A percentile compares a stretch with the other conserved stretches of the same genome.
phyloP scores from a whole-genome alignment of 2,329 filamentous ascomycete species.

The Fusarium clavum region DNA sequence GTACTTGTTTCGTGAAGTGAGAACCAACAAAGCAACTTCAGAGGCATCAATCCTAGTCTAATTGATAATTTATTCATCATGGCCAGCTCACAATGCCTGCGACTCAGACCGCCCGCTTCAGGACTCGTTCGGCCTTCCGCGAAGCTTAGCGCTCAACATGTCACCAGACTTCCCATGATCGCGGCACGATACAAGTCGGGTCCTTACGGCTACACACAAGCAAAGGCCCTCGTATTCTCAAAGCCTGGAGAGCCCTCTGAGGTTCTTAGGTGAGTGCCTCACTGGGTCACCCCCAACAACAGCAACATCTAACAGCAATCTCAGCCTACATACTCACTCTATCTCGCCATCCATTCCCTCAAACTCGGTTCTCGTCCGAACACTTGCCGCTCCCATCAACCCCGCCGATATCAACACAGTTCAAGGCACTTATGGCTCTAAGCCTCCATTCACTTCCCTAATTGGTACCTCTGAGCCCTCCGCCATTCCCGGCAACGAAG shows the following conservation, averaged over 20 bases:
- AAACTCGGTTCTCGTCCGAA: conserved; percentile 78
- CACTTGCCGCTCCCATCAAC: conserved; percentile 93
- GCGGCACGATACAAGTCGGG: conserved; percentile 65
- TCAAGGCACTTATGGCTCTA: conserved; percentile 93
- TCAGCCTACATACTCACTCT: conserved; percentile 77
- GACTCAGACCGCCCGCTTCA: conserved; percentile 38
- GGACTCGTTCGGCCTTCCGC: conserved; percentile 39
- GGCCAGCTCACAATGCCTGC: conserved; percentile 42
- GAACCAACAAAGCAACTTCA: conserved; percentile 1
- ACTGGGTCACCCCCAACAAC: no score
- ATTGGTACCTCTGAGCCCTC: conserved; percentile 82
- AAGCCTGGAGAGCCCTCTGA: conserved; percentile 80
- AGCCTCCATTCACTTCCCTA: conserved; percentile 78
- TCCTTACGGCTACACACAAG: conserved; percentile 84
- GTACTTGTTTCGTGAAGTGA: conserved; percentile 13
- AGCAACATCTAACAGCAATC: neutral
- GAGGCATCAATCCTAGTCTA: neutral
- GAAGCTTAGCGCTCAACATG: conserved; percentile 27
- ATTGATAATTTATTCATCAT: conserved; percentile 27
- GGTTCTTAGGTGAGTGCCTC: conserved; percentile 67
- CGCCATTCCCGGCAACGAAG: conserved; percentile 89
- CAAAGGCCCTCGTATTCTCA: conserved; percentile 82
- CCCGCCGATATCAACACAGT: conserved; percentile 98
- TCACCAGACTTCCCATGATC: conserved; percentile 39
- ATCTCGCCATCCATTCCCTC: conserved; percentile 79